Evolutionary conservation across 345 rosid species (phyloP).

Genomic region (Camelina hispida): DNA sequence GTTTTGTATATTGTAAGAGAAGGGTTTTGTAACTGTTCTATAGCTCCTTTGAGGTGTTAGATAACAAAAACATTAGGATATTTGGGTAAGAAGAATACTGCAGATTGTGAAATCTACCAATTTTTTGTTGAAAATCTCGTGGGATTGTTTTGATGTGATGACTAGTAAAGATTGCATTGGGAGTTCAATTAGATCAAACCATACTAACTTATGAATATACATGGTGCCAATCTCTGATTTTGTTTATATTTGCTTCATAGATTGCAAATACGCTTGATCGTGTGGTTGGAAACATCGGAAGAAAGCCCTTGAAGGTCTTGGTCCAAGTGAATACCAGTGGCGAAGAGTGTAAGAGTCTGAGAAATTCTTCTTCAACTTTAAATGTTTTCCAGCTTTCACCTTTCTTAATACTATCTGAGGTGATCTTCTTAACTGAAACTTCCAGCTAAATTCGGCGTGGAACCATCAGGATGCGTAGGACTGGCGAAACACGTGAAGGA

Average conservation of each 20-base stretch:
- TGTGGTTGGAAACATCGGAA: conserved; percentile 64
- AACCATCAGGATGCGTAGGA: conserved; percentile 81
- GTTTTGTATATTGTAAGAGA: background rate
- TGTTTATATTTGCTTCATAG: conserved; percentile 48
- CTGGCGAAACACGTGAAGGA: conserved; percentile 71
- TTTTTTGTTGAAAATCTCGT: background rate
- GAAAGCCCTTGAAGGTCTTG: conserved; percentile 81
- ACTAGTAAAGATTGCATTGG: background rate
- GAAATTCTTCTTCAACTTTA: background rate
- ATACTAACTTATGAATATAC: background rate
- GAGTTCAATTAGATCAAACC: background rate
- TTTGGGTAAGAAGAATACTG: background rate
- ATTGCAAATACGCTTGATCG: conserved; percentile 89
- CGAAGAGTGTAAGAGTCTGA: conserved; percentile 78
- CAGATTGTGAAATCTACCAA: background rate
- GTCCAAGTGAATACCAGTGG: conserved; percentile 98
- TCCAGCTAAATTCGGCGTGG: conserved; percentile 91
- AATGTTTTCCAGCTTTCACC: background rate
- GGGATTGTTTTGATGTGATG: background rate
- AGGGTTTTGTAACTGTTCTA: background rate
- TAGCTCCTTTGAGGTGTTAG: background rate
- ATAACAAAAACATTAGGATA: background rate
- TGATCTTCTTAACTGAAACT: conserved; percentile 10
- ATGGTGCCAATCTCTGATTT: background rate
- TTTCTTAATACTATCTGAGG: background rate